Percentiles rank a stretch among this genome's conserved stretches.
phyloP scores from a whole-genome alignment of 2,329 filamentous ascomycete genomes.

The Bipolaris gigantea region DNA sequence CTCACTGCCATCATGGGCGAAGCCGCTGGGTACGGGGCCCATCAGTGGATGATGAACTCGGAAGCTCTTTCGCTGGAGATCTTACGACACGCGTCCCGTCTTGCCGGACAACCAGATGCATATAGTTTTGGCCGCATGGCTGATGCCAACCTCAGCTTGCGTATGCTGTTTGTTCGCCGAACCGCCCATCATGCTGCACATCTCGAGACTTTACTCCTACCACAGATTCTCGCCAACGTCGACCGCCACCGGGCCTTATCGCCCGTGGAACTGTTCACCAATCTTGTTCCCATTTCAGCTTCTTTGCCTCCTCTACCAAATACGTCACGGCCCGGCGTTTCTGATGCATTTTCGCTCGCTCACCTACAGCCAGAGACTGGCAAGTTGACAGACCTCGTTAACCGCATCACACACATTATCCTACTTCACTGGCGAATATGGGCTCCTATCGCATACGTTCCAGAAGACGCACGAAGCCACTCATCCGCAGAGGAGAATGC shows the following conservation, averaged over 20 bases:
- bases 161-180: constrained; percentile 37
- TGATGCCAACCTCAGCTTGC: constrained; percentile 42
- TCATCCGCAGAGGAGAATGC: background rate
- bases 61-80: constrained; percentile 52
- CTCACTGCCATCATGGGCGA: constrained; percentile 47
- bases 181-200: constrained; percentile 39
- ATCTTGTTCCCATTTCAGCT: constrained; percentile 36
- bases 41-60: constrained; percentile 46
- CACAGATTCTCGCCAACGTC: constrained; percentile 29
- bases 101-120: constrained; percentile 31
- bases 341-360: constrained; percentile 26
- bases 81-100: constrained; percentile 46
- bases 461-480: constrained; percentile 16
- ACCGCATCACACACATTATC: constrained; percentile 78
- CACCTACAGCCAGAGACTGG: constrained; percentile 24
- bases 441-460: constrained; percentile 70
- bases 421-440: constrained; percentile 90
- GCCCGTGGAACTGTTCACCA: constrained; percentile 50
- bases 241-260: constrained; percentile 42
- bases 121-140: constrained; percentile 42
- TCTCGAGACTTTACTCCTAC: constrained; percentile 30
- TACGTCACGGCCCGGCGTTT: constrained; percentile 23
- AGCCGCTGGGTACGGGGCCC: constrained; percentile 28
- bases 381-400: constrained; percentile 67
- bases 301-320: constrained; percentile 14